phyloP scores from a whole-genome alignment of 352 stramenopile genomes.

The Phytophthora constricta region DNA sequence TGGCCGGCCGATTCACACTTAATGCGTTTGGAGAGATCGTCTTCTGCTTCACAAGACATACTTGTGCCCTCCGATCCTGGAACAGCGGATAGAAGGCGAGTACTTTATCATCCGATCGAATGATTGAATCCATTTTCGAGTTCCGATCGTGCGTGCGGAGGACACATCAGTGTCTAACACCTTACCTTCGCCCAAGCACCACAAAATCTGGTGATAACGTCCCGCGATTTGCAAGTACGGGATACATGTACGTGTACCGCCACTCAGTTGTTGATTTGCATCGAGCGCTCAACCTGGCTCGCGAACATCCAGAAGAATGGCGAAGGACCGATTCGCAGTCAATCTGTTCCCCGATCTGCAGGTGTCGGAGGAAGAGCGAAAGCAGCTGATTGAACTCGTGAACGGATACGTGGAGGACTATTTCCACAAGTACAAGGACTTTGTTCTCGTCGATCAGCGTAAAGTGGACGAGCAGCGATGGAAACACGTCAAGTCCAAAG shows the following conservation, averaged over 20 bases:
- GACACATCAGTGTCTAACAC: too few species aligned
- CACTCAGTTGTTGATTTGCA: not conserved
- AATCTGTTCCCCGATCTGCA: conserved; percentile 38
- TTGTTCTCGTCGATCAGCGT: conserved; percentile 30
- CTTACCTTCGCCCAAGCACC: too few species aligned
- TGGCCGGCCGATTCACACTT: conserved; percentile 36
- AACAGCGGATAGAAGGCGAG: too few species aligned
- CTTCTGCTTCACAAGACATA: conserved; percentile 42
- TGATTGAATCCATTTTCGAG: too few species aligned
- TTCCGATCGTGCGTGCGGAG: too few species aligned
- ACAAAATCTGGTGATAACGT: too few species aligned
- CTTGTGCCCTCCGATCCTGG: too few species aligned
- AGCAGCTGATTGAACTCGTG: conserved; percentile 39
- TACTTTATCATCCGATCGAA: too few species aligned
- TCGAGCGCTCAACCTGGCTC: not conserved
- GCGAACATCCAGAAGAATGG: conserved; percentile 14
- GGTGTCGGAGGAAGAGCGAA: conserved; percentile 26
- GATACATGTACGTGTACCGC: not conserved
- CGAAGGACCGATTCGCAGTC: conserved; percentile 24
- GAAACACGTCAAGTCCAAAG: conserved; percentile 50
- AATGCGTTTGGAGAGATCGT: conserved; percentile 43
- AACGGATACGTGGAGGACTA: conserved; percentile 38
- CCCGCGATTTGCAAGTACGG: too few species aligned
- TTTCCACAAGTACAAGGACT: conserved; percentile 53
- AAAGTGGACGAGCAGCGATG: conserved; percentile 44